A percentile compares a stretch with the other conserved stretches of the same genome.
Evolutionary conservation across 1,284 basidiomycete genomes (phyloP).

Genomic region (Lentinula novae-zelandiae): DNA sequence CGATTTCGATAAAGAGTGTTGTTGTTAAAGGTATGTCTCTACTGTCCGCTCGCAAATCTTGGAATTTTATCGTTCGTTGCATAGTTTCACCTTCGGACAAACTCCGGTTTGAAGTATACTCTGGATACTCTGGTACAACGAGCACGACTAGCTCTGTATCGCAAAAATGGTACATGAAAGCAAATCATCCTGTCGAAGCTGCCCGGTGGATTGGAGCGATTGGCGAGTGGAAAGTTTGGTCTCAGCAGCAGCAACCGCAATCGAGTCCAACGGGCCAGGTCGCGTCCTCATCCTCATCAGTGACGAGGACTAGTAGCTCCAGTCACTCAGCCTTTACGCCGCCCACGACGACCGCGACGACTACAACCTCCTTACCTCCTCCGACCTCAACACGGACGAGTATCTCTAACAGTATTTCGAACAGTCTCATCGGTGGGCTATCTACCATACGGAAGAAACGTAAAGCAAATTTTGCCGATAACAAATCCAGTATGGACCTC

Average conservation of each 20-base stretch:
- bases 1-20: conserved; percentile 86
- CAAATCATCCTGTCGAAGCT: conserved; percentile 87
- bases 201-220: conserved; percentile 84
- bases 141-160: conserved; percentile 14
- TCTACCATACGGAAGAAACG: no score
- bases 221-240: conserved; percentile 47
- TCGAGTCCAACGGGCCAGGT: neutral
- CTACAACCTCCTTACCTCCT: neutral
- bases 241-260: neutral
- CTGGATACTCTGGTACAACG: conserved; percentile 26
- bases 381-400: conserved; percentile 7
- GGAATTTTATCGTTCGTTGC: no score
- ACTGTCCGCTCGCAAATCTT: neutral
- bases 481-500: no score
- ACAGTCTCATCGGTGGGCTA: neutral
- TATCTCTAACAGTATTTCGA: neutral
- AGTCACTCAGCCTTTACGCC: neutral
- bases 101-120: conserved; percentile 78
- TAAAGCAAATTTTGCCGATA: no score
- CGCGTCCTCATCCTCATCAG: no score
- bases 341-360: neutral
- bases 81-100: conserved; percentile 46
- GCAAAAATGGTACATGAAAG: conserved; percentile 89
- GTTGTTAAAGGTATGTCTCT: conserved; percentile 39
- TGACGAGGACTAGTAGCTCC: neutral